phyloP scores from a whole-genome alignment of 208 protist species.

The Leishmania tropica region DNA sequence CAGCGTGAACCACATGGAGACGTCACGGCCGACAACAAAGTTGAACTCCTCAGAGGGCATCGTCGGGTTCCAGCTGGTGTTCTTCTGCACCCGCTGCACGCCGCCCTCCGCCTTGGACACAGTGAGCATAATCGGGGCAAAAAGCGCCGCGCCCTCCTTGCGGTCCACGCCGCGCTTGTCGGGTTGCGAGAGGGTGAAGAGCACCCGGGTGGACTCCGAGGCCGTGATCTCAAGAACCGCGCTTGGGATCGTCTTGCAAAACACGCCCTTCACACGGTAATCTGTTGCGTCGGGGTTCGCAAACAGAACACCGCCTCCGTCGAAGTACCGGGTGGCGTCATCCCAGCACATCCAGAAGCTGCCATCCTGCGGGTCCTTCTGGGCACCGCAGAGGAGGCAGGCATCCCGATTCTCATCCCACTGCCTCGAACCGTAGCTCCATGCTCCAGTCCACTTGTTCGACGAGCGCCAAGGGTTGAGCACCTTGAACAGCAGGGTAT shows the following conservation, averaged over 20 bases:
- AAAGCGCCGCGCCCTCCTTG: slow-evolving; percentile 24
- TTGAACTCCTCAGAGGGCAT: slow-evolving; percentile 46
- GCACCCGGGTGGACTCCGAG: slow-evolving; percentile 31
- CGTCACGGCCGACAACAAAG: slow-evolving; percentile 60
- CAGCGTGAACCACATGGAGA: slow-evolving; percentile 63
- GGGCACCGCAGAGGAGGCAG: slow-evolving; percentile 11
- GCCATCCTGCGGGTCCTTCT: slow-evolving; percentile 26
- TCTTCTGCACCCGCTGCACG: slow-evolving; percentile 33
- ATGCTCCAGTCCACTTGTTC: slow-evolving; percentile 28
- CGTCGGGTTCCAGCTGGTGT: slow-evolving; percentile 35
- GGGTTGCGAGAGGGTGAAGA: slow-evolving; percentile 64
- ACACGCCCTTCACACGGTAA: slow-evolving; percentile 64
- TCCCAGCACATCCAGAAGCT: slow-evolving; percentile 56
- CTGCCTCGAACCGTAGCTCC: slow-evolving; percentile 25
- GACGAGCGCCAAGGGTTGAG: slow-evolving; percentile 37
- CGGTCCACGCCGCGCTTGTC: slow-evolving; percentile 62
- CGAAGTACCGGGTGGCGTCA: slow-evolving; percentile 64
- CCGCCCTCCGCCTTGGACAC: slow-evolving; percentile 33
- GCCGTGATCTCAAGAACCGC: slow-evolving; percentile 60
- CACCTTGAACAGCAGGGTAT: slow-evolving; percentile 46
- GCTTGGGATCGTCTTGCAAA: slow-evolving; percentile 41
- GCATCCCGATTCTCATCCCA: slow-evolving; percentile 28
- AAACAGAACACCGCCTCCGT: slow-evolving; percentile 63
- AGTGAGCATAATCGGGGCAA: slow-evolving; percentile 63
- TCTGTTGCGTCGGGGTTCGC: slow-evolving; percentile 22